Evolutionary conservation across 2,329 filamentous ascomycete genomes (phyloP), one percentile per base, ranked within the genome.

Genomic region (Penicillium sp.): DNA sequence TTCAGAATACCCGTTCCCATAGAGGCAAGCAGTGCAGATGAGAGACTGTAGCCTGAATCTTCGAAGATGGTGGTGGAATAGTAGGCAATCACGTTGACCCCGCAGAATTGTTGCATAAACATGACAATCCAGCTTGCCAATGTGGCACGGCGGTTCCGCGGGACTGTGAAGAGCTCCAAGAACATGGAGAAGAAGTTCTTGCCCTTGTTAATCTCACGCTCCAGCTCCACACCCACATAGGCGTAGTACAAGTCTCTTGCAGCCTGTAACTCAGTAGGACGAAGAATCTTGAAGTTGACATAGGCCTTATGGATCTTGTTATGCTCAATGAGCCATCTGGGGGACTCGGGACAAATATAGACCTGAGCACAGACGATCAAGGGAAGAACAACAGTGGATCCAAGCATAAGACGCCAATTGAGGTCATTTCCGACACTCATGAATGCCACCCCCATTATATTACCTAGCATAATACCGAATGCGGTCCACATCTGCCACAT

Each of bases 341-440:
- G 79, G 3, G 75, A 79, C 57, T 83, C 81, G 1, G 86, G 85
- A 67, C 88, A 91, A 53, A 88, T 78, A 71, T 84, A 91, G 63
- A 91, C 87, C 21, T 87, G 77, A 9, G 66, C 70, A 66, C 81
- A 83, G 55, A 86, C 84, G 43, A 86, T 65, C 7, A 88, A 43
- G 2, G 71, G 70, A 6, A 85, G 83, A 1, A 88, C 78, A 62
- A 88, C 82, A 8, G 88, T 87, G 8, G 85, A 88, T 3, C 82
- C 86, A 67, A 91, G 81, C 85, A 89, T 89, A 31, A 90, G 76
- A 29, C 88, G 83, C 88, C 88, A 90, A 62, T 86, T 76, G 26
- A 82, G 79, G 26, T 86, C 84, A 23, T 77, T 49, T 29, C 69
- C 64, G 10, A 76, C 60, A n/a, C 67, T 63, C 66, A 74, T 74